Conservation (phyloP, 2,329 filamentous ascomycete genomes). For the Neoarthrinium moseri region DNA sequence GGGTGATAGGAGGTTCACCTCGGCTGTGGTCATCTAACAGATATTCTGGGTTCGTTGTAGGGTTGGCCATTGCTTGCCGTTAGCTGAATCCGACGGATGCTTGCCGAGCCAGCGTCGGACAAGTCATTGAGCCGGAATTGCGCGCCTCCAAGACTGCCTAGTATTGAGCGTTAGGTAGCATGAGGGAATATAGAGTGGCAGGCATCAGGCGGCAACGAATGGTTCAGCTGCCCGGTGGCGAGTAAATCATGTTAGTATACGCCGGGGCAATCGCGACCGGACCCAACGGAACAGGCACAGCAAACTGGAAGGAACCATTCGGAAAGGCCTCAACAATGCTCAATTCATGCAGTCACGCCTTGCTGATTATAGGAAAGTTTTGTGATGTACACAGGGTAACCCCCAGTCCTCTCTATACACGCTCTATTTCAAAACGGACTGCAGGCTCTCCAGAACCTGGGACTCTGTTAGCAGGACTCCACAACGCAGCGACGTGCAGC, state of each 20-base stretch:
- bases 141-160: too few species aligned
- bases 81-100: too few species aligned
- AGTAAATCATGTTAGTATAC: background rate
- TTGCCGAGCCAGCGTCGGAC: too few species aligned
- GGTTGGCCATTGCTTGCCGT: too few species aligned
- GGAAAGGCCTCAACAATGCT: slow-evolving; percentile 17
- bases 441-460: slow-evolving; percentile 80
- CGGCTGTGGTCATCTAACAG: too few species aligned
- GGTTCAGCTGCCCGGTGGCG: too few species aligned
- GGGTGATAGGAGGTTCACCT: too few species aligned
- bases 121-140: too few species aligned
- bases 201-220: too few species aligned
- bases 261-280: background rate
- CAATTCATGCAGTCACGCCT: slow-evolving; percentile 25
- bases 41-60: too few species aligned
- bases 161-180: too few species aligned
- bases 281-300: background rate
- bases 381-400: slow-evolving; percentile 36
- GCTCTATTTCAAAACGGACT: slow-evolving; percentile 78
- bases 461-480: slow-evolving; percentile 32
- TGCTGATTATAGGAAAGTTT: slow-evolving; percentile 26
- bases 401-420: slow-evolving; percentile 41
- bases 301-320: slow-evolving; percentile 15
- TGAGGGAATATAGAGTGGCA: too few species aligned
- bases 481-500: background rate